Conservation (phyloP, 139 green algal species). For the Dunaliella primolecta region DNA sequence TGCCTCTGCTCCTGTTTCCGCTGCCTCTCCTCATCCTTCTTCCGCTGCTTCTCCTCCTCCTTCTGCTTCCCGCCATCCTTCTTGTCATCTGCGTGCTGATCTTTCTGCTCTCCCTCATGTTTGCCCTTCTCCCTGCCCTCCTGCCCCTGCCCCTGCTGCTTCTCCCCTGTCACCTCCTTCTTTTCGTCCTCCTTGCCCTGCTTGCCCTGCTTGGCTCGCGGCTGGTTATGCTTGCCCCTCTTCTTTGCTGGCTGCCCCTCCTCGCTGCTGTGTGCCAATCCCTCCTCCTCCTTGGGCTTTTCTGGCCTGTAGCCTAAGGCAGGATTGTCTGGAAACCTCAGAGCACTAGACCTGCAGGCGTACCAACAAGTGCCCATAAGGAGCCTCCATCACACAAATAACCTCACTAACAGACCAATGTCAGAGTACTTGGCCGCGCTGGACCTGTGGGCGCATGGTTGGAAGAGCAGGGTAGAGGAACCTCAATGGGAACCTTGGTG, state of each 20-base stretch:
- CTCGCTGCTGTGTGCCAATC: no score
- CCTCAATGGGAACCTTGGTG: not conserved
- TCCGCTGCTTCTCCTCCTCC: not conserved
- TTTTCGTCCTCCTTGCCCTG: not conserved
- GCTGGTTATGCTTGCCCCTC: no score
- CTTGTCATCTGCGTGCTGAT: not conserved
- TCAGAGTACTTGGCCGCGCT: no score
- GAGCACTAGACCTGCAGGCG: no score
- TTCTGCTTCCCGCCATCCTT: not conserved
- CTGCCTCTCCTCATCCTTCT: conserved; percentile 6
- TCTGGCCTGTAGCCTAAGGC: conserved; percentile 53
- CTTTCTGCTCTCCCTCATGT: not conserved
- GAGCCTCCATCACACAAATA: no score
- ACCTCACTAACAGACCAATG: no score
- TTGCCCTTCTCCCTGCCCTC: not conserved
- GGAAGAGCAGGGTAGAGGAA: no score
- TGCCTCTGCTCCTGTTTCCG: not conserved
- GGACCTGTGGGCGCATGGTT: no score
- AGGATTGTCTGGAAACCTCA: conserved; percentile 26
- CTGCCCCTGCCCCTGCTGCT: conserved; percentile 2
- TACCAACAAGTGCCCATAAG: no score
- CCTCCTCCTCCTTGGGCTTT: no score
- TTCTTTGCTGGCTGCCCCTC: no score
- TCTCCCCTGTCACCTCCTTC: not conserved
- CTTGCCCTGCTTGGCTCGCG: no score